These are phyloP conservation scores for Panicum hallii DNA, from an alignment of 202 grass and related monocot species.

Conservation along the genomic window DNA sequence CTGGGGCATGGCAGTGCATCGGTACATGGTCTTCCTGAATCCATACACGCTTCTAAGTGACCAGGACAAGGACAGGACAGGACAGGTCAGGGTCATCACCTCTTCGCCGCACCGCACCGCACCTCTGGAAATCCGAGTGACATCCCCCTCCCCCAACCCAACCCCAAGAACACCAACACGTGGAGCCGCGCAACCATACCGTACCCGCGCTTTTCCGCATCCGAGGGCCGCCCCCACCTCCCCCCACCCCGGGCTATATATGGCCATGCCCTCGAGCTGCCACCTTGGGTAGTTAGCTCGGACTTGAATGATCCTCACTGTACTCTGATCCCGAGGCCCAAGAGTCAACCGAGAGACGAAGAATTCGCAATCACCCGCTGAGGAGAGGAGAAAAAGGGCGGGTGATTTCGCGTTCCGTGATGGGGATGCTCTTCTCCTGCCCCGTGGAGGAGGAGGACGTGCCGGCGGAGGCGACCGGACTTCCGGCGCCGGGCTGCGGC, in stretches of 20 bases:
- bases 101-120: slow-evolving; percentile 7
- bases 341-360: slow-evolving; percentile 33
- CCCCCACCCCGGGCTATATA: slow-evolving; percentile 44
- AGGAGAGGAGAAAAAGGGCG: neutral
- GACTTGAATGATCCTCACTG: neutral
- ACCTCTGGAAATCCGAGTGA: slow-evolving; percentile 44
- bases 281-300: slow-evolving; percentile 36
- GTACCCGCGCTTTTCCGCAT: slow-evolving; percentile 51
- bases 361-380: neutral
- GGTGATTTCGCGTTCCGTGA: slow-evolving; percentile 2
- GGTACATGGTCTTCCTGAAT: neutral
- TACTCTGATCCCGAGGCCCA: slow-evolving; percentile 21
- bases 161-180: slow-evolving; percentile 51
- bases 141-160: neutral
- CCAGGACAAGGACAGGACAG: slow-evolving; percentile 40
- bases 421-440: slow-evolving; percentile 65
- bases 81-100: slow-evolving; percentile 26
- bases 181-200: slow-evolving; percentile 22
- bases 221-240: neutral
- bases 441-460: slow-evolving; percentile 47
- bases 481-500: neutral
- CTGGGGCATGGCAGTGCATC: neutral
- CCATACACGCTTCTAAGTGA: slow-evolving; percentile 9
- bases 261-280: slow-evolving; percentile 18
- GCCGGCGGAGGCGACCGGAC: neutral